Percentiles rank a stretch among this genome's conserved stretches.
phyloP scores from a whole-genome alignment of 768 basidiomycete species.

The Rhizopogon vesiculosus region DNA sequence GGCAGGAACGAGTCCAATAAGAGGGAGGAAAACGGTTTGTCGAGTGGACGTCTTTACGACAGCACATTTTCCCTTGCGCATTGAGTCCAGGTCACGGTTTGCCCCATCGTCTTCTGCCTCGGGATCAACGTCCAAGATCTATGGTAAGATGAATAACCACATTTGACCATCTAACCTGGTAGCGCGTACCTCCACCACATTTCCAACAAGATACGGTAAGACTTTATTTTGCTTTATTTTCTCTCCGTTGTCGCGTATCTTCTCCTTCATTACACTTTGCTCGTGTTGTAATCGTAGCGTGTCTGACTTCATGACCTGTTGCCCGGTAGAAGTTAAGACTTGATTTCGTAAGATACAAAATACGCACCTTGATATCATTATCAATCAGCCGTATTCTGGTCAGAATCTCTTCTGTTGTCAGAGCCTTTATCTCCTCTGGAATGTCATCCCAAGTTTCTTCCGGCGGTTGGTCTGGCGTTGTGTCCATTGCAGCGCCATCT shows the following conservation, averaged over 20 bases:
- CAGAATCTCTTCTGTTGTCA: slow-evolving; percentile 81
- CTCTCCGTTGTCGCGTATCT: slow-evolving; percentile 96
- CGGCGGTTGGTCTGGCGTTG: slow-evolving; percentile 59
- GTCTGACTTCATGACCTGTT: slow-evolving; percentile 95
- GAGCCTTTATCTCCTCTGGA: slow-evolving; percentile 76
- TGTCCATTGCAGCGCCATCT: slow-evolving; percentile 58
- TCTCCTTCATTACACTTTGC: slow-evolving; percentile 95
- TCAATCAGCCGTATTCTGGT: slow-evolving; percentile 92
- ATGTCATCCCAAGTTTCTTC: slow-evolving; percentile 91
- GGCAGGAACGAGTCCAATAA: slow-evolving; percentile 95
- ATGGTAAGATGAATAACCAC: slow-evolving; percentile 1
- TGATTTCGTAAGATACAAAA: neutral
- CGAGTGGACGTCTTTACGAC: slow-evolving; percentile 99
- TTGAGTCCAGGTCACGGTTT: slow-evolving; percentile 92
- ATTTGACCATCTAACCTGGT: neutral
- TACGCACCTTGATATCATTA: slow-evolving; percentile 86
- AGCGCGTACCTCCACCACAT: slow-evolving; percentile 87
- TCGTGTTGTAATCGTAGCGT: slow-evolving; percentile 89
- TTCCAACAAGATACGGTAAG: slow-evolving; percentile 94
- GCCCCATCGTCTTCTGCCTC: slow-evolving; percentile 94
- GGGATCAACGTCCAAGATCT: slow-evolving; percentile 94
- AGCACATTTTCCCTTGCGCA: slow-evolving; percentile 96
- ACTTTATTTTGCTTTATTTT: slow-evolving; percentile 99
- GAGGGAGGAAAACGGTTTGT: slow-evolving; percentile 96
- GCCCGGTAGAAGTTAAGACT: neutral